Base-by-base conservation (phyloP, 2,329 filamentous ascomycete species). In the Fusarium piperis region DNA sequence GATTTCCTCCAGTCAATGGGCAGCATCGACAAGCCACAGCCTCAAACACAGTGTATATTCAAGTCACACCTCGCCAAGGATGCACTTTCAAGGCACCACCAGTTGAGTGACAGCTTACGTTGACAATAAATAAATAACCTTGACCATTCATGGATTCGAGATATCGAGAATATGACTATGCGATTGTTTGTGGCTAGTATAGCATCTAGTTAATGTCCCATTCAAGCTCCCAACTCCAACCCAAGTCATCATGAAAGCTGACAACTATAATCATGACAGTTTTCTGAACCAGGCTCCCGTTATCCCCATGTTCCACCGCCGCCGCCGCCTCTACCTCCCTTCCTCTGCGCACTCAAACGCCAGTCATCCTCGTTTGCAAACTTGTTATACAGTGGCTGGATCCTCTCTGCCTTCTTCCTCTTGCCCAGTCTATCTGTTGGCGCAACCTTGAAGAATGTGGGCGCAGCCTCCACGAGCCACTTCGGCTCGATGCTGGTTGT, bases 361-460 rank as follows among this genome's bases (percentile, higher is more conserved):
- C 96, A 99, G 79, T 98, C 96, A 79, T 99, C 95, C 79, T 97
- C 95, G 3, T 91, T 92, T 3, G 92, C 92, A 83, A 94, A 98
- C 79, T 95, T 93, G 80, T 98, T 98, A 80, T 98, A 94, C 82
- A 99, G 82, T 46, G 96, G 96, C 85, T 97, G 94, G 62, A 99
- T 98, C 63, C 95, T 88, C 86, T 99, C 96, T 0, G 94, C 94
- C 86, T 94, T 92, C 89, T 97, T 96, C 78, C 96, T 86, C 87
- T 97, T 98, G 72, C 92, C 95, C 77, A 99, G 82, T 62, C 90
- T 87, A 79, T 98, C 94, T 36, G 92, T 95, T 1, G 93, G 91
- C 18, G 96, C 95, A 6, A 98, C 94, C 87, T 97, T 97, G 90
- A 98, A 99, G 85, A 98, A 99, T 0, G 94, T 98, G 11, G 97